phyloP scores from a whole-genome alignment of 495 filamentous ascomycete species.

The Talaromyces thailandensis region DNA sequence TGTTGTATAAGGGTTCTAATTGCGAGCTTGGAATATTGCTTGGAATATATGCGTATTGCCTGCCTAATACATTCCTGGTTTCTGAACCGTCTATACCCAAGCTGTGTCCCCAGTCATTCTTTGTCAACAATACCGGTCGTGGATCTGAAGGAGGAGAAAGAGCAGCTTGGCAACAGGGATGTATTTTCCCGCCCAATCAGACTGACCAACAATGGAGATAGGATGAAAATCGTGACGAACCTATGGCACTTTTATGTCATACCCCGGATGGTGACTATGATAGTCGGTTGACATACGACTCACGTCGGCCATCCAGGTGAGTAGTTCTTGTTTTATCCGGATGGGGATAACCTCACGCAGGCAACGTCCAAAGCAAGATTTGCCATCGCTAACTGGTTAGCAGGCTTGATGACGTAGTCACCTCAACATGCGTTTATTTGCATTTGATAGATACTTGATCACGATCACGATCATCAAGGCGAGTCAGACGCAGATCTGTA shows the following conservation, averaged over 20 bases:
- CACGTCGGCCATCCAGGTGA: not conserved
- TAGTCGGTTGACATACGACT: not conserved
- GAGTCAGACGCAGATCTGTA: no score
- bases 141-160: not conserved
- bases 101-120: not conserved
- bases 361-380: not conserved
- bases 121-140: not conserved
- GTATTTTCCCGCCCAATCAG: slow-evolving; percentile 4
- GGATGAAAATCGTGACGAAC: not conserved
- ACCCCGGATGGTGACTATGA: not conserved
- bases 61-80: not conserved
- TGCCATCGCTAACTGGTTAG: not conserved
- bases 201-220: not conserved
- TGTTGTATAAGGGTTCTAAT: not conserved
- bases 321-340: not conserved
- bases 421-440: not conserved
- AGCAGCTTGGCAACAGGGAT: not conserved
- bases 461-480: no score
- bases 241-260: not conserved
- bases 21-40: not conserved
- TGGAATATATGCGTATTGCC: not conserved
- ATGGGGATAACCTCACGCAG: not conserved
- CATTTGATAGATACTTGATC: no score
- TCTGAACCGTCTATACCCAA: not conserved
- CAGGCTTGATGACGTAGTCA: not conserved